A percentile compares a stretch with the other conserved stretches of the same genome.
These are phyloP conservation scores for Beauveria rudraprayagi DNA, from an alignment of 2,329 filamentous ascomycete species.

Conservation along the genomic window DNA sequence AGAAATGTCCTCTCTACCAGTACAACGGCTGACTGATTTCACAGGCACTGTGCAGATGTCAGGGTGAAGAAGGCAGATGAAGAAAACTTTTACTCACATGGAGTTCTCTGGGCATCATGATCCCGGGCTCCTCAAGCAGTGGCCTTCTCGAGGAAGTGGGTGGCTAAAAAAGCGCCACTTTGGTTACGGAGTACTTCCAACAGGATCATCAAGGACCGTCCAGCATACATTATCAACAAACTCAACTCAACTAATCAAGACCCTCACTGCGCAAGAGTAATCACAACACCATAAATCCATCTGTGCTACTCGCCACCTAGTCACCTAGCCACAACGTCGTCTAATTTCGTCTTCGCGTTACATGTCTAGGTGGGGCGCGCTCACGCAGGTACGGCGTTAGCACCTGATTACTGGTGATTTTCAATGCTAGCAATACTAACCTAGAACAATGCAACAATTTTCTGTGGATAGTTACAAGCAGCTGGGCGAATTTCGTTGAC, in stretches of 20 bases:
- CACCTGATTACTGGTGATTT: neutral
- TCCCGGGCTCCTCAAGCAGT: neutral
- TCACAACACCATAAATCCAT: too few relatives aligned
- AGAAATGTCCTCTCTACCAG: neutral
- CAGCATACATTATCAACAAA: too few relatives aligned
- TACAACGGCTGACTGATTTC: neutral
- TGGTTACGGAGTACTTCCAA: neutral
- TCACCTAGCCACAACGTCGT: neutral
- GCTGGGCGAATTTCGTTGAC: neutral
- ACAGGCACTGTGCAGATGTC: neutral
- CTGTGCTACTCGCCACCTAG: too few relatives aligned
- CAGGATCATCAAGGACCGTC: neutral
- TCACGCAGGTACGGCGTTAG: neutral
- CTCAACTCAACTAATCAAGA: neutral
- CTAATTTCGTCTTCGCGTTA: neutral
- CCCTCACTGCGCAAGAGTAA: too few relatives aligned
- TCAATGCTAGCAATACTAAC: neutral
- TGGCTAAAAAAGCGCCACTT: neutral
- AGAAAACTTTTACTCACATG: neutral
- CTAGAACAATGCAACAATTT: neutral
- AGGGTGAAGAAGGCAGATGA: neutral
- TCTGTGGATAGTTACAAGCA: neutral
- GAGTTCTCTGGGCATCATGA: too few relatives aligned
- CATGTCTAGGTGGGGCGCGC: neutral
- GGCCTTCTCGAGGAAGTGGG: neutral